A percentile compares a stretch with the other conserved stretches of the same genome.
Conservation (phyloP, 768 basidiomycete genomes). For the Boletus reticuloceps region DNA sequence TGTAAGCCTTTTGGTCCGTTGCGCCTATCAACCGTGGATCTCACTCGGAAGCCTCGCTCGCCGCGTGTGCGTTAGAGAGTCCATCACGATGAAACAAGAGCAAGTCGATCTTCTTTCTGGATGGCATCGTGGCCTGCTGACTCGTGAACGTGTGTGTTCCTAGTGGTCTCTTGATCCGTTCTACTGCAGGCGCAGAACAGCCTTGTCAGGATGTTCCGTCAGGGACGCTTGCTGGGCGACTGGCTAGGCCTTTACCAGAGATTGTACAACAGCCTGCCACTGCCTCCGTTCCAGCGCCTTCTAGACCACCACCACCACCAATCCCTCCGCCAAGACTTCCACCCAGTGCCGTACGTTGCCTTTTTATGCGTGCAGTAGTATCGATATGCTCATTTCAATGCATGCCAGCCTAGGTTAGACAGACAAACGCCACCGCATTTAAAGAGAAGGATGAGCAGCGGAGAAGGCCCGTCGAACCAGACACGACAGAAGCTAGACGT, state of each 20-base stretch:
- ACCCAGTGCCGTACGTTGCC: slow-evolving; percentile 10
- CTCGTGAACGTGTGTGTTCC: background rate
- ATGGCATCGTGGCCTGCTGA: background rate
- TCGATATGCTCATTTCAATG: background rate
- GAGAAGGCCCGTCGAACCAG: slow-evolving; percentile 1
- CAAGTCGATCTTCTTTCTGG: slow-evolving; percentile 6
- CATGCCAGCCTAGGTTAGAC: slow-evolving; percentile 15
- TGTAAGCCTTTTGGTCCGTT: slow-evolving; percentile 15
- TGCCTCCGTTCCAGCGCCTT: background rate
- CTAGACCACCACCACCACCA: background rate
- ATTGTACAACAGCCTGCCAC: background rate
- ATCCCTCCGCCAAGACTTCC: background rate
- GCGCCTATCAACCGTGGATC: background rate
- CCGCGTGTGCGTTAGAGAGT: too few relatives aligned
- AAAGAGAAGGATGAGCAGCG: slow-evolving; percentile 12
- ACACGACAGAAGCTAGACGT: slow-evolving; percentile 14
- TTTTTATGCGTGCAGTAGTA: rapidly evolving
- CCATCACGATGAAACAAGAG: slow-evolving; percentile 25
- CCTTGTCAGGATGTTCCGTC: slow-evolving; percentile 4
- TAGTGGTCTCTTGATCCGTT: slow-evolving; percentile 14
- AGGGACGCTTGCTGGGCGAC: background rate
- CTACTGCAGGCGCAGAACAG: slow-evolving; percentile 4
- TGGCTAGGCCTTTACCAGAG: background rate
- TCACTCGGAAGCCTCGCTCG: background rate
- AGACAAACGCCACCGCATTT: slow-evolving; percentile 3